Evolutionary conservation across 2,329 filamentous ascomycete genomes (phyloP), one percentile per base, ranked within the genome.

Genomic region (Pochonia chlamydosporia): DNA sequence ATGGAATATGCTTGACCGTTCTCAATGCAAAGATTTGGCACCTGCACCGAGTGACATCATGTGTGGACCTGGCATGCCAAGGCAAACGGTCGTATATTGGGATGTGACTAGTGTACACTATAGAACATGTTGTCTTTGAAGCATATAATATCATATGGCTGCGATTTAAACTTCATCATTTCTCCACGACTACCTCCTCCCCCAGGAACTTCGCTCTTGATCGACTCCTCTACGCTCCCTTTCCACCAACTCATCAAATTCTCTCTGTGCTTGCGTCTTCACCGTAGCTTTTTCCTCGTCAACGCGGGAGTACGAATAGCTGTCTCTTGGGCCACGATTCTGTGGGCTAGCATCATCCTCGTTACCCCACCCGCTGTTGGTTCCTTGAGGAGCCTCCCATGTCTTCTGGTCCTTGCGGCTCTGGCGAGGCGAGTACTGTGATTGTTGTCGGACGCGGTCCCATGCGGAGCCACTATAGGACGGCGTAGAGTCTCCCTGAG

Each of bases 181-280:
- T 13, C 9, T 21, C 20, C n/a, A 31, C 30, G 9, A 21, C 41
- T 54, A 60, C 30, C 45, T 54, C 30, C 51, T 54, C 23, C 56
- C 44, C 60, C 61, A 66, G 4, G 58, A 50, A 4, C 46, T 51
- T 30, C 44, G 50, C 23, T 57, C 58, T 43, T 65, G 60, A 4
- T 63, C 61, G 4, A 46, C 49, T 20, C 61, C 63, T 14, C 50
- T 57, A 20, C 69, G 62, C 49, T 78, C 75, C 13, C 64, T 61
- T 36, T 78, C 74, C 3, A 78, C 47, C 48, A 77, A 61, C 18
- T 62, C 63, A 49, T 78, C 75, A 52, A 78, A 78, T 25, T 78
- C 73, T 49, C 63, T 67, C 49, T 78, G 75, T 5, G 75, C 73
- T 51, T 73, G 66, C 8, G 66, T 65, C 56, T 69, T 75, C 37